Conservation (phyloP, 768 basidiomycete genomes). For the Tulasnella sp. region DNA sequence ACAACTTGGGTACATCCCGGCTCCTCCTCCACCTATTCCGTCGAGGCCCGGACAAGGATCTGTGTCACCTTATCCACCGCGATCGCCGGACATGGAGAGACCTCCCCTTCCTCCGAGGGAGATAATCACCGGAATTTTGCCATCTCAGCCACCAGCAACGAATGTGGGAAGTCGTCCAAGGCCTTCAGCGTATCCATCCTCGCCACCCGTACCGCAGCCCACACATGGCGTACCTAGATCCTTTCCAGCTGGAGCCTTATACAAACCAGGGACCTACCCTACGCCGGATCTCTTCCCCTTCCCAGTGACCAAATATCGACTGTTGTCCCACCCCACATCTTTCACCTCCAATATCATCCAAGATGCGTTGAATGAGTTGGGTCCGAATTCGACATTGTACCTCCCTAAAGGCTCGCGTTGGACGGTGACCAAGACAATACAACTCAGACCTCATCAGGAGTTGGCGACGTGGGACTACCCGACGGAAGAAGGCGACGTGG, state of each 20-base stretch:
- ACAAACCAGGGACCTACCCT: slow-evolving; percentile 15
- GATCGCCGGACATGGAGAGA: too few species aligned
- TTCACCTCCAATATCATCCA: slow-evolving; percentile 19
- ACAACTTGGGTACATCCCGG: too few species aligned
- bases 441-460: slow-evolving; percentile 20
- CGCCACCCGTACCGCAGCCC: too few species aligned
- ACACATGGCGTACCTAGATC: too few species aligned
- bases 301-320: slow-evolving; percentile 6
- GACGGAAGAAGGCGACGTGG: slow-evolving; percentile 19
- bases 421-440: slow-evolving; percentile 17
- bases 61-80: too few species aligned
- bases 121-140: too few species aligned
- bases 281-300: slow-evolving; percentile 17
- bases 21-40: too few species aligned
- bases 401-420: slow-evolving; percentile 19
- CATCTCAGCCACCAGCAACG: too few species aligned
- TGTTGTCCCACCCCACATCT: not conserved
- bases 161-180: too few species aligned
- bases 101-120: too few species aligned
- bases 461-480: slow-evolving; percentile 22
- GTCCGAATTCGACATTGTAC: slow-evolving; percentile 20
- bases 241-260: slow-evolving; percentile 13
- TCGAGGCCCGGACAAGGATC: too few species aligned
- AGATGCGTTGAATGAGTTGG: slow-evolving; percentile 20
- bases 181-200: too few species aligned